A percentile compares a stretch with the other conserved stretches of the same genome.
Conservation (phyloP, 1,284 basidiomycete species). For the Trametes hirsuta region DNA sequence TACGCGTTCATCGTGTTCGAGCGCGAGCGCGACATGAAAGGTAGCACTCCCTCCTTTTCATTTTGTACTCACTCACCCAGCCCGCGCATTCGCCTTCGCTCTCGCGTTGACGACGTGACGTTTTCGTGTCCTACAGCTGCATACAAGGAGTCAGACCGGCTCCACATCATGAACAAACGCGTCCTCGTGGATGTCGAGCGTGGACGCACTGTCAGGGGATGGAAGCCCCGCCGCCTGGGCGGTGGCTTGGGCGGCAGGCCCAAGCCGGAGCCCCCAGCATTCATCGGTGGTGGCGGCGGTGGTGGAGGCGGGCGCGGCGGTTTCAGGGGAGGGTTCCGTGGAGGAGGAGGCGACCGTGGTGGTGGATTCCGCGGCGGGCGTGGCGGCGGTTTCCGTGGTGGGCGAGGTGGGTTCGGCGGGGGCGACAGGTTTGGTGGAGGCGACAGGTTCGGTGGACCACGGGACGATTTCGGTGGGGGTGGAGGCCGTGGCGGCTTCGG, state of each 20-base stretch:
- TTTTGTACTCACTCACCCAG: slow-evolving; percentile 27
- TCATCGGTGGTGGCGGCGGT: slow-evolving; percentile 39
- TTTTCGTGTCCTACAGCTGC: slow-evolving; percentile 65
- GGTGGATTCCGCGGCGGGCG: slow-evolving; percentile 38
- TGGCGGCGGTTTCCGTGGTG: slow-evolving; percentile 29
- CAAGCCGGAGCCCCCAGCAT: slow-evolving; percentile 73
- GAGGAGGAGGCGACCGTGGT: slow-evolving; percentile 46
- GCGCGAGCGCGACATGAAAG: slow-evolving; percentile 99
- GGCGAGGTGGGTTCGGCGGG: slow-evolving; percentile 31
- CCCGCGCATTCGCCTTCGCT: slow-evolving; percentile 12
- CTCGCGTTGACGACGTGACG: slow-evolving; percentile 26
- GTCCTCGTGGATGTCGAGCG: slow-evolving; percentile 98
- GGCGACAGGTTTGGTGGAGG: slow-evolving; percentile 17
- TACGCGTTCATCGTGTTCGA: slow-evolving; percentile 99
- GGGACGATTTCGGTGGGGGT: slow-evolving; percentile 32
- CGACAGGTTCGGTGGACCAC: slow-evolving; percentile 29
- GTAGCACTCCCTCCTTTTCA: slow-evolving; percentile 45
- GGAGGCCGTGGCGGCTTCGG: slow-evolving; percentile 32
- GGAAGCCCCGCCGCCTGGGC: slow-evolving; percentile 95
- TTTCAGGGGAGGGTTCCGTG: slow-evolving; percentile 45
- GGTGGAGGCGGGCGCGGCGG: slow-evolving; percentile 44
- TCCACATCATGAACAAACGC: slow-evolving; percentile 93
- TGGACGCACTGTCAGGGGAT: slow-evolving; percentile 96
- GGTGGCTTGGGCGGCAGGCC: slow-evolving; percentile 94
- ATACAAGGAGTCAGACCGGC: slow-evolving; percentile 99